Percentiles rank a stretch among this genome's conserved stretches.
Conservation (phyloP, 768 basidiomycete genomes). For the Lentinula sp. region DNA sequence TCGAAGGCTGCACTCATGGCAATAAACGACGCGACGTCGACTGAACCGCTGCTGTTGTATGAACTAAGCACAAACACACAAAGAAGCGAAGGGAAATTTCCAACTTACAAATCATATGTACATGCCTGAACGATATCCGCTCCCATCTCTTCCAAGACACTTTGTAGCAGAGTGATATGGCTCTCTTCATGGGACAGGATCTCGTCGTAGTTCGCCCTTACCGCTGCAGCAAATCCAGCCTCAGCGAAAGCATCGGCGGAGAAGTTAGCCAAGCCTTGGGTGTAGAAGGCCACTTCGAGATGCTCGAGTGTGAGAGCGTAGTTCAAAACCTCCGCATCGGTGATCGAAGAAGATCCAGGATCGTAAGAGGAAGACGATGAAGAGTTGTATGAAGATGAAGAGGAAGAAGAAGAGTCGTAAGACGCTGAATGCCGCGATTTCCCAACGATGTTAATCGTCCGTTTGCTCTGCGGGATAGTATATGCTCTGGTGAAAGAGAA, state of each 20-base stretch:
- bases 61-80: neutral
- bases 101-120: constrained; percentile 50
- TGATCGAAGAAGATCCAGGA: constrained; percentile 47
- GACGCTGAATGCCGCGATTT: neutral
- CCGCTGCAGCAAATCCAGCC: constrained; percentile 45
- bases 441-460: neutral
- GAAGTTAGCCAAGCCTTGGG: constrained; percentile 37
- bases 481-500: constrained; percentile 5
- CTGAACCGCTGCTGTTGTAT: constrained; percentile 29
- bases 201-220: constrained; percentile 44
- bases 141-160: constrained; percentile 34
- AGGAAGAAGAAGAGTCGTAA: constrained; percentile 9
- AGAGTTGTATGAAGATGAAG: constrained; percentile 13
- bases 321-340: constrained; percentile 28
- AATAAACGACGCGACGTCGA: constrained; percentile 41
- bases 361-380: constrained; percentile 18
- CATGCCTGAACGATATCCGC: constrained; percentile 41
- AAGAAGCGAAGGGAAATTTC: neutral
- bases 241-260: constrained; percentile 35
- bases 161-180: constrained; percentile 50
- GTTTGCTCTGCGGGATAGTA: neutral
- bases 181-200: constrained; percentile 47
- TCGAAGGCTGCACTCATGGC: constrained; percentile 47
- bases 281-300: constrained; percentile 42
- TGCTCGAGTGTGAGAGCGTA: constrained; percentile 45